A percentile compares a stretch with the other conserved stretches of the same genome.
These are phyloP conservation scores for Tetracentron sinense DNA, from an alignment of 164 flowering plant species.

Conservation along the genomic window DNA sequence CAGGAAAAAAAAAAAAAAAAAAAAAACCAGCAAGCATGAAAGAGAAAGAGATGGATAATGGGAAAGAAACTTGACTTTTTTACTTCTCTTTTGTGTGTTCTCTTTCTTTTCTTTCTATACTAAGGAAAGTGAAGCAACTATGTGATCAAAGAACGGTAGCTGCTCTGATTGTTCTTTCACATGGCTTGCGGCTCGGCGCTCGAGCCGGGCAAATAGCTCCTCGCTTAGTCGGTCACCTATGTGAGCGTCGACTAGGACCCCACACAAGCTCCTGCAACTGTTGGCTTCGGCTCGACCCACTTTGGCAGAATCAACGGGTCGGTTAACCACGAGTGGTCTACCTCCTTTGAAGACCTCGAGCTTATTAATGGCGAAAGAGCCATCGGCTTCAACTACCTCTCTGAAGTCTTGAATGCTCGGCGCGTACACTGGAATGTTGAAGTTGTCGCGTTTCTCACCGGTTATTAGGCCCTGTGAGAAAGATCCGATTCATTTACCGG, in stretches of 20 bases:
- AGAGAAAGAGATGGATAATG: background rate
- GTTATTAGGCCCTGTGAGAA: constrained; percentile 49
- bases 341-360: constrained; percentile 78
- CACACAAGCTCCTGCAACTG: constrained; percentile 71
- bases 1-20: background rate
- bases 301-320: constrained; percentile 62
- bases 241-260: constrained; percentile 86
- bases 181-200: constrained; percentile 45
- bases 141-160: constrained; percentile 74
- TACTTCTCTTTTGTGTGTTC: background rate
- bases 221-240: constrained; percentile 67
- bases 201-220: constrained; percentile 60
- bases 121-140: constrained; percentile 76
- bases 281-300: constrained; percentile 73
- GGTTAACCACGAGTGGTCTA: constrained; percentile 71
- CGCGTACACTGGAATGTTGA: constrained; percentile 89
- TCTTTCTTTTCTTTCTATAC: constrained; percentile 9
- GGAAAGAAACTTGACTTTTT: background rate
- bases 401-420: constrained; percentile 79
- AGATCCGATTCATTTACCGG: too few relatives aligned
- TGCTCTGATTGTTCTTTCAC: constrained; percentile 68
- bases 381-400: constrained; percentile 75
- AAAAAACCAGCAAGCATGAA: background rate
- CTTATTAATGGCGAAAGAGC: constrained; percentile 58
- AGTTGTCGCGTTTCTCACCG: constrained; percentile 54